phyloP scores from a whole-genome alignment of 1,284 basidiomycete genomes.

The Cryptococcus hybrid region DNA sequence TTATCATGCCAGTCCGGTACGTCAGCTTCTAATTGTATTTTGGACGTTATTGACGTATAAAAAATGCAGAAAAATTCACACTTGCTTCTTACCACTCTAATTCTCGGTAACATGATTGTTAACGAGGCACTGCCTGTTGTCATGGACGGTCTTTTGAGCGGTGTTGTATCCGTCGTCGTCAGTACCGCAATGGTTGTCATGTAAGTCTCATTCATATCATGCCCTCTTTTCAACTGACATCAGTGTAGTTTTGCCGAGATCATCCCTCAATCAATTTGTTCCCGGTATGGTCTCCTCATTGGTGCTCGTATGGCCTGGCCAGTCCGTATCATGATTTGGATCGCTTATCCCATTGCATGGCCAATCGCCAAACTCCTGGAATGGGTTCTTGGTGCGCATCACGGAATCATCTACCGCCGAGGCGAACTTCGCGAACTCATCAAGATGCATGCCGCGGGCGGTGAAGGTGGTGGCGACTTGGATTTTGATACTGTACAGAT shows the following conservation, averaged over 20 bases:
- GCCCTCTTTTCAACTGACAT: background rate
- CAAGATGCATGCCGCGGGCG: conserved; percentile 63
- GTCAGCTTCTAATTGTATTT: conserved; percentile 1
- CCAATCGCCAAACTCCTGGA: conserved; percentile 83
- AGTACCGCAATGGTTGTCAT: conserved; percentile 81
- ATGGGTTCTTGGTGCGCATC: conserved; percentile 65
- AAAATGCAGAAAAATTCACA: conserved; percentile 60
- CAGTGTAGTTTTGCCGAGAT: conserved; percentile 31
- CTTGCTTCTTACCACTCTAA: conserved; percentile 74
- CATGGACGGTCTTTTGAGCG: conserved; percentile 75
- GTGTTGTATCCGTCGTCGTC: conserved; percentile 71
- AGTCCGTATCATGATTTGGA: conserved; percentile 65
- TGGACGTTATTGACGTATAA: background rate
- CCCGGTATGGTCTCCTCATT: conserved; percentile 85
- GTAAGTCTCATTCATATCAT: conserved; percentile 53
- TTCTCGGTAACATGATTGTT: conserved; percentile 82
- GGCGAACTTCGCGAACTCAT: conserved; percentile 68
- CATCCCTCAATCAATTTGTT: conserved; percentile 70
- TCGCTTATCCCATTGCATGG: conserved; percentile 68
- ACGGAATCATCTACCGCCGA: conserved; percentile 50
- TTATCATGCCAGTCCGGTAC: conserved; percentile 77
- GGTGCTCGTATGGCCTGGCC: conserved; percentile 83
- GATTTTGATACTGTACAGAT: conserved; percentile 72
- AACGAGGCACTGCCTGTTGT: conserved; percentile 88
- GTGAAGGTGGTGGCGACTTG: conserved; percentile 65